Conservation (phyloP, 257 asterid species). For the Nicotiana undulata region DNA sequence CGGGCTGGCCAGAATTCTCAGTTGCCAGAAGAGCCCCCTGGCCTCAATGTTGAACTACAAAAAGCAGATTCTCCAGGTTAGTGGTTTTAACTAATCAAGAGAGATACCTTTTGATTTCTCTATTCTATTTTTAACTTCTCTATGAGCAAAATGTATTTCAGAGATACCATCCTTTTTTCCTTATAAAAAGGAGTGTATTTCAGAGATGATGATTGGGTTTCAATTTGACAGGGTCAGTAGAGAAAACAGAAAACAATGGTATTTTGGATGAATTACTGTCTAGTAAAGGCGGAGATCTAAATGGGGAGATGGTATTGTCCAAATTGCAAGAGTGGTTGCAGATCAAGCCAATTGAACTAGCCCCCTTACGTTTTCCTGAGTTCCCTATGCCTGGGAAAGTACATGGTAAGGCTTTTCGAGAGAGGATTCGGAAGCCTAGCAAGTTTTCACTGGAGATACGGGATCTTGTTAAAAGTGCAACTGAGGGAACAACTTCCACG, state of each 20-base stretch:
- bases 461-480: conserved; percentile 33
- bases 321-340: conserved; percentile 61
- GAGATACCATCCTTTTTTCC: background rate
- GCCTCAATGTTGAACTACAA: conserved; percentile 25
- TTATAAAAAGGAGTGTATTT: background rate
- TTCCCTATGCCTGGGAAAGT: conserved; percentile 34
- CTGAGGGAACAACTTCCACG: conserved; percentile 20
- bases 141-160: background rate
- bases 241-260: conserved; percentile 26
- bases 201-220: conserved; percentile 3
- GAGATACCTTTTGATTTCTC: background rate
- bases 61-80: conserved; percentile 53
- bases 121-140: background rate
- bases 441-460: conserved; percentile 34
- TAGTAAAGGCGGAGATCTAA: conserved; percentile 43
- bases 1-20: conserved; percentile 24
- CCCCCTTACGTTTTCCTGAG: conserved; percentile 33
- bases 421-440: conserved; percentile 28
- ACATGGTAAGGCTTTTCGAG: conserved; percentile 29
- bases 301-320: conserved; percentile 49
- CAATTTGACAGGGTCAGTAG: conserved; percentile 32
- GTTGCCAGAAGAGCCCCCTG: conserved; percentile 20
- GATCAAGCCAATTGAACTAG: conserved; percentile 54
- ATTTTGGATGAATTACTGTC: conserved; percentile 52
- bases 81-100: conserved; percentile 18